Evolutionary conservation across 2,329 filamentous ascomycete species (phyloP).

Genomic region (Phyllosticta paracitricarpa): DNA sequence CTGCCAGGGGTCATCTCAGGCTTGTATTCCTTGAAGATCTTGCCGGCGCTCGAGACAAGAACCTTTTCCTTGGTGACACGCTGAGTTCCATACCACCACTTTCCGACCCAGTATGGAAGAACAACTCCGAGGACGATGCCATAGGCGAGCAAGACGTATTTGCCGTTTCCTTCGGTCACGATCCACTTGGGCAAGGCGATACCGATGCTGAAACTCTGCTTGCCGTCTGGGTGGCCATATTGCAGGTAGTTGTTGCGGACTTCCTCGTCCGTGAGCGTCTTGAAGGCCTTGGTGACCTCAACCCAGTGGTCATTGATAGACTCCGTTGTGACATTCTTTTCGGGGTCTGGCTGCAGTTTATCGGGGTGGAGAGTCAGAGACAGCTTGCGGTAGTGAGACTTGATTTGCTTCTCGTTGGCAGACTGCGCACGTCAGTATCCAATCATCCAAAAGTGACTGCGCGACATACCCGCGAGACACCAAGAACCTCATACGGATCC

Average conservation of each 20-base stretch:
- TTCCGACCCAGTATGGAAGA: conserved; percentile 84
- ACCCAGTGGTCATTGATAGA: conserved; percentile 81
- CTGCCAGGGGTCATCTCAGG: conserved; percentile 73
- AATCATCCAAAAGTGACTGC: conserved; percentile 4
- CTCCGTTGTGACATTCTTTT: conserved; percentile 84
- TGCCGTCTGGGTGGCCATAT: conserved; percentile 93
- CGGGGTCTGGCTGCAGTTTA: conserved; percentile 72
- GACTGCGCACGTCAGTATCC: conserved; percentile 43
- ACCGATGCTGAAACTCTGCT: conserved; percentile 95
- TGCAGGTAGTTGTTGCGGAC: conserved; percentile 94
- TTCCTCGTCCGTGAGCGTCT: conserved; percentile 93
- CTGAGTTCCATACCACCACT: conserved; percentile 98
- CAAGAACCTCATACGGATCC: conserved; percentile 94
- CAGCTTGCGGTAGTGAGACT: conserved; percentile 77
- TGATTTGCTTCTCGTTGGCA: conserved; percentile 81
- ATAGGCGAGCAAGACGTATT: conserved; percentile 88
- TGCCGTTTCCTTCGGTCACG: conserved; percentile 85
- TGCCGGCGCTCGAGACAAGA: conserved; percentile 85
- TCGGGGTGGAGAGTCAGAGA: conserved; percentile 86
- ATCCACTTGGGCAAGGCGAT: conserved; percentile 93
- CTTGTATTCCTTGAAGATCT: conserved; percentile 86
- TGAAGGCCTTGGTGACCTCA: conserved; percentile 95
- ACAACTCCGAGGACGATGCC: conserved; percentile 79
- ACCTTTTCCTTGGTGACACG: conserved; percentile 88
- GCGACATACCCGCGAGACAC: conserved; percentile 61